These are phyloP conservation scores for Microbotryum saponariae DNA, from an alignment of 1,284 basidiomycete species.

Conservation along the genomic window DNA sequence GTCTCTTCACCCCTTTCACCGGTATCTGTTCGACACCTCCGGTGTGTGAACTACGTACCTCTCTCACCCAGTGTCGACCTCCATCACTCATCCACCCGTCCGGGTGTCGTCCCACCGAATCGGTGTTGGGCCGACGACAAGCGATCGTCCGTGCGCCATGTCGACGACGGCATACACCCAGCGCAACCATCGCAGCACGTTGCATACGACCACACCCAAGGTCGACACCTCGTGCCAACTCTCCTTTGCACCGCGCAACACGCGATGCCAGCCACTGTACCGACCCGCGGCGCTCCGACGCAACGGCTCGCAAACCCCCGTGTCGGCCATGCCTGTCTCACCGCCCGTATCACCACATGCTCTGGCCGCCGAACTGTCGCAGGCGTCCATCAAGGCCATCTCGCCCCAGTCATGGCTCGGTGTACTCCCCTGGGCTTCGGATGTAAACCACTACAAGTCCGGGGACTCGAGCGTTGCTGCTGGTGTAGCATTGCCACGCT, in stretches of 20 bases:
- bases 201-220: not conserved
- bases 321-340: not conserved
- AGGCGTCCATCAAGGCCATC: not conserved
- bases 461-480: too few relatives aligned
- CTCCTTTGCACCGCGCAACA: conserved; percentile 1
- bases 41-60: too few relatives aligned
- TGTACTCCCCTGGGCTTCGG: not conserved
- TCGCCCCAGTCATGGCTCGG: not conserved
- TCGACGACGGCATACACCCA: not conserved
- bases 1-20: too few relatives aligned
- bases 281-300: not conserved
- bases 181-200: not conserved
- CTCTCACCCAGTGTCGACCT: not conserved
- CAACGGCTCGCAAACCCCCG: not conserved
- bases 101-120: not conserved
- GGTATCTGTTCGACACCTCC: too few relatives aligned
- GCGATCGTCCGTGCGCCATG: not conserved
- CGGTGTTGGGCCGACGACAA: not conserved
- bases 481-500: too few relatives aligned
- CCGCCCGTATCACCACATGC: not conserved
- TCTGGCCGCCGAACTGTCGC: not conserved
- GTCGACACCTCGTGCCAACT: not conserved
- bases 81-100: not conserved
- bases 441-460: not conserved
- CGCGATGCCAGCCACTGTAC: conserved; percentile 1